These are phyloP conservation scores for Trichoderma gracile DNA, from an alignment of 2,329 filamentous ascomycete species.

Conservation along the genomic window DNA sequence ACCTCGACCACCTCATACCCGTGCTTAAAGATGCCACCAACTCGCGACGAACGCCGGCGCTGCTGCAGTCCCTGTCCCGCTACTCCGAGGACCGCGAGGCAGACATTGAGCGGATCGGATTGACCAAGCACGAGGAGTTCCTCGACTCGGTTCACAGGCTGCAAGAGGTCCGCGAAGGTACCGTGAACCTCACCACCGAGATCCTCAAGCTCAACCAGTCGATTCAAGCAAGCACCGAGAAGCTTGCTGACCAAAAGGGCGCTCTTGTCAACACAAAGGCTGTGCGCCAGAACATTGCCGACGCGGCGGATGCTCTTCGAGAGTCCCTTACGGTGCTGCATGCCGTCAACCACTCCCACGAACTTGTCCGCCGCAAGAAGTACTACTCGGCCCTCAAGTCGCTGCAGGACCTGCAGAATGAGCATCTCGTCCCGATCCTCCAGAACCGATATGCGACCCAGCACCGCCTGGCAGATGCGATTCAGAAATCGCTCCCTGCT, in stretches of 20 bases:
- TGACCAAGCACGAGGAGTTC: constrained; percentile 96
- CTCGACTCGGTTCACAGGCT: constrained; percentile 90
- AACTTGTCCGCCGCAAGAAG: constrained; percentile 86
- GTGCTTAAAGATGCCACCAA: constrained; percentile 87
- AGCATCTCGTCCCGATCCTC: constrained; percentile 74
- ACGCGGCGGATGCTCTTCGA: constrained; percentile 82
- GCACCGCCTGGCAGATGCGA: constrained; percentile 91
- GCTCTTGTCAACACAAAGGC: constrained; percentile 88
- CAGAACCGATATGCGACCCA: constrained; percentile 87
- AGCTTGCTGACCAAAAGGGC: constrained; percentile 91
- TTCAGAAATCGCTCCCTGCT: constrained; percentile 90
- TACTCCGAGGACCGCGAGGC: constrained; percentile 85
- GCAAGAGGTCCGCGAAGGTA: constrained; percentile 88
- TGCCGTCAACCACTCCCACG: constrained; percentile 91
- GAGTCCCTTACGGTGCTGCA: constrained; percentile 91
- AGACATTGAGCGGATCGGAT: constrained; percentile 91
- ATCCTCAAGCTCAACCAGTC: constrained; percentile 92
- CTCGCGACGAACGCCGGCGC: constrained; percentile 68
- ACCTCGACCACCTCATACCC: constrained; percentile 92
- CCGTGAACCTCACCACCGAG: constrained; percentile 82
- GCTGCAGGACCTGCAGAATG: constrained; percentile 92
- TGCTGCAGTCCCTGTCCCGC: constrained; percentile 69
- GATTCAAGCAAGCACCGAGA: constrained; percentile 92
- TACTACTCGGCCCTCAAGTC: constrained; percentile 95
- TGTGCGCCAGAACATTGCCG: constrained; percentile 92